These are phyloP conservation scores for Diaporthe citri DNA, from an alignment of 2,329 filamentous ascomycete species.

Conservation along the genomic window DNA sequence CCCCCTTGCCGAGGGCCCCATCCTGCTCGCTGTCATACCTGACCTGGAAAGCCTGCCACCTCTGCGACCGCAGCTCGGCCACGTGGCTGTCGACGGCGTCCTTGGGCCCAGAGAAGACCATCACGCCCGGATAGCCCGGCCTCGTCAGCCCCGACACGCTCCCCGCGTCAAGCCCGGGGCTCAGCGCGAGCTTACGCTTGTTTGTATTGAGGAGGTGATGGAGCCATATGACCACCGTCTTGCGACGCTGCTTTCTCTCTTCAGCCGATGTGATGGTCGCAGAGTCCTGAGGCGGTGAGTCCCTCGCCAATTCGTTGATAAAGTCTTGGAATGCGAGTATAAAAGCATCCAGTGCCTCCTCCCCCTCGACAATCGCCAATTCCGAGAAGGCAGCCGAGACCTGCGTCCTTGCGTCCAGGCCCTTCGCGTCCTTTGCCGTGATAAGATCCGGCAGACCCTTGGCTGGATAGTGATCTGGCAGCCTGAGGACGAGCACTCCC, in stretches of 20 bases:
- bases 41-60: constrained; percentile 26
- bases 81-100: constrained; percentile 7
- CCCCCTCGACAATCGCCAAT: neutral
- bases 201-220: constrained; percentile 22
- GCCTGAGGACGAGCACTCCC: constrained; percentile 9
- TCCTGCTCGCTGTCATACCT: constrained; percentile 14
- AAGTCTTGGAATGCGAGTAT: constrained; percentile 4
- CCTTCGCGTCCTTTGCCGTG: constrained; percentile 5
- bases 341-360: constrained; percentile 1
- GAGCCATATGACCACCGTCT: constrained; percentile 11
- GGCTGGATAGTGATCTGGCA: constrained; percentile 2
- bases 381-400: neutral
- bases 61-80: constrained; percentile 6
- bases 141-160: constrained; percentile 11
- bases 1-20: neutral
- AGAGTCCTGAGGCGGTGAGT: neutral
- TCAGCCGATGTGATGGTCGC: neutral
- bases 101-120: constrained; percentile 13
- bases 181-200: constrained; percentile 21
- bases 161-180: neutral
- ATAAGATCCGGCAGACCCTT: constrained; percentile 1
- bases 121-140: neutral
- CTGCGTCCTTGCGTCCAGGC: constrained; percentile 1
- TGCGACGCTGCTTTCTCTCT: neutral
- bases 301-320: neutral